Evolutionary conservation across 805 yeast species (phyloP).

Genomic region (Candida ipomoeae): DNA sequence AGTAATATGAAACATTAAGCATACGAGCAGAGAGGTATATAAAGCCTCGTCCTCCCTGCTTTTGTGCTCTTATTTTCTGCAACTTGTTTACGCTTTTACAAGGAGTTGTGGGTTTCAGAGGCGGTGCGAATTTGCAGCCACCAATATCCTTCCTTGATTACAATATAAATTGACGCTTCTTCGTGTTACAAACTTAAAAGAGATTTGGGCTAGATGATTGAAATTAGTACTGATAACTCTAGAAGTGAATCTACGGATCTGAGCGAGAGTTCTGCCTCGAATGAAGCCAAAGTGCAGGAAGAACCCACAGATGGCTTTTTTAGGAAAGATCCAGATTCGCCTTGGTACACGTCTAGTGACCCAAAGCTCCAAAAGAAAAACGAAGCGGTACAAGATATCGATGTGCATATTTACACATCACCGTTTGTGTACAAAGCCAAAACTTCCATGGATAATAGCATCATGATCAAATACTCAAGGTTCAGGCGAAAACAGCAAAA

Average conservation of each 20-base stretch:
- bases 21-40: background rate
- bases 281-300: background rate
- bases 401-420: background rate
- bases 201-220: background rate
- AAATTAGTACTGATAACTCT: background rate
- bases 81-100: background rate
- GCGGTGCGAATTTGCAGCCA: conserved; percentile 2
- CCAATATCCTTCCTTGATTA: background rate
- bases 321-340: background rate
- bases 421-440: background rate
- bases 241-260: background rate
- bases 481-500: background rate
- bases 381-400: background rate
- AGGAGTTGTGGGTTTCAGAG: background rate
- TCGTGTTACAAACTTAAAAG: background rate
- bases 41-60: background rate
- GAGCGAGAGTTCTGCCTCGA: background rate
- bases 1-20: background rate
- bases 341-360: background rate
- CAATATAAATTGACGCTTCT: background rate
- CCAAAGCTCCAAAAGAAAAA: background rate
- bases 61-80: background rate
- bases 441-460: background rate
- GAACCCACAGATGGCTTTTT: no score
- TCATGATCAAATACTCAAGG: conserved; percentile 5